Evolutionary conservation across 2,329 filamentous ascomycete species (phyloP), one percentile per base, ranked within the genome.

Genomic region (Aspergillus sp.): DNA sequence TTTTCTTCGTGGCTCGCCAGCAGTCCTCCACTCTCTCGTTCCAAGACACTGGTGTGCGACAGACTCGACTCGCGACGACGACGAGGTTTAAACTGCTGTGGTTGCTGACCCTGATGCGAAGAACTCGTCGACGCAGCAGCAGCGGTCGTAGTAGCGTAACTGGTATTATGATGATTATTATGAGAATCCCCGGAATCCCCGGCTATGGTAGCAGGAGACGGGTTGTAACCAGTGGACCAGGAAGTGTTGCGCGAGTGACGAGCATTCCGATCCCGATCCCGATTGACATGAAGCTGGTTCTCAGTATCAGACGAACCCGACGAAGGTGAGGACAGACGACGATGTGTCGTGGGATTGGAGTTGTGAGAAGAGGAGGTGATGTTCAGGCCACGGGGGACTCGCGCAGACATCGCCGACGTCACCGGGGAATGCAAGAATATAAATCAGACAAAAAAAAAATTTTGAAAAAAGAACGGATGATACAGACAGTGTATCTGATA

Each of bases 171-270:
- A 19, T 19, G 19, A 19, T 19, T 19, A 19, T 19, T 19, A 19
- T 19, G 2, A 32, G 5, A 32, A 5, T 32, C 30, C 6, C 6
- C 30, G 30, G 30, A 32, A 9, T 32, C 30, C 6, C 30, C 30
- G 30, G 30, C 8, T 32, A 32, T 2, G 30, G 30, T 32, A 32
- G 30, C 30, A 32, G 30, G 36, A 39, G 36, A 27, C 12, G 26
- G 27, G 46, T 65, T 55, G 52, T 57, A 62, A 48, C 61, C 62
- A 50, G 56, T 63, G 44, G 62, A 59, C 62, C 64, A 64, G 46
- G 63, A 66, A 49, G 60, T 65, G 36, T 59, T 57, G 47, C 64
- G 61, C 52, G 57, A 57, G 51, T 66, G 64, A 52, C 57, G 62
- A 50, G 62, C 62, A 65, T 65, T 53, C 58, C 61, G 58, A 27